These are phyloP conservation scores for Dianthus caryophyllus DNA, from an alignment of 148 eudicot genomes.

Conservation along the genomic window DNA sequence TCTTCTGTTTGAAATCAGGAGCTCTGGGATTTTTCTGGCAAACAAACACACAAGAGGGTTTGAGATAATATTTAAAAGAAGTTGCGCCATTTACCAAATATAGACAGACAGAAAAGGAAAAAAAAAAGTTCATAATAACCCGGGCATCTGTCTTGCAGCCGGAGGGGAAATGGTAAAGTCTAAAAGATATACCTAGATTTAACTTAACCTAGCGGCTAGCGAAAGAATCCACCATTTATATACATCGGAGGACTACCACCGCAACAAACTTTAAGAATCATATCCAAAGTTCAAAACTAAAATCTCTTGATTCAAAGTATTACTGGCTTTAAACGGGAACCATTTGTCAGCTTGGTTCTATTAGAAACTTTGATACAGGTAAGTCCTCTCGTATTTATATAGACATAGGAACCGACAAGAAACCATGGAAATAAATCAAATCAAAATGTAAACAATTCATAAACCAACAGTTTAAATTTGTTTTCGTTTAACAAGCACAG, in stretches of 20 bases:
- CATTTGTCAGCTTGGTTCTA: neutral
- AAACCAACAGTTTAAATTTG: neutral
- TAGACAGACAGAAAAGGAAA: neutral
- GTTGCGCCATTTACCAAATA: neutral
- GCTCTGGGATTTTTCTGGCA: conserved; percentile 66
- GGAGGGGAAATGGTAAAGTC: neutral
- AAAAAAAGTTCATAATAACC: neutral
- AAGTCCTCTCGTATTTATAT: no score
- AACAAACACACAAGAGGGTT: conserved; percentile 6
- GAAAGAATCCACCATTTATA: neutral
- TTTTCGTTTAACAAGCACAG: neutral
- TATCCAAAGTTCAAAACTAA: neutral
- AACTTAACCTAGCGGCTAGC: neutral
- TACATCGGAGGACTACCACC: neutral
- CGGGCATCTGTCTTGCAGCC: neutral
- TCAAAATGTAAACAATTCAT: neutral
- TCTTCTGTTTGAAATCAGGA: conserved; percentile 98
- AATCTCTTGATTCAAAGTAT: neutral
- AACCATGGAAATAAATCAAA: neutral
- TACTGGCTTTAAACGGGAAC: neutral
- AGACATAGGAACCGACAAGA: neutral
- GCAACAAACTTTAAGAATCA: neutral
- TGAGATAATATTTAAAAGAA: neutral
- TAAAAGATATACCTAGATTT: no score
- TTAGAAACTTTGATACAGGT: neutral